These are phyloP conservation scores for Evernia prunastri DNA, from an alignment of 495 filamentous ascomycete genomes.

Conservation along the genomic window DNA sequence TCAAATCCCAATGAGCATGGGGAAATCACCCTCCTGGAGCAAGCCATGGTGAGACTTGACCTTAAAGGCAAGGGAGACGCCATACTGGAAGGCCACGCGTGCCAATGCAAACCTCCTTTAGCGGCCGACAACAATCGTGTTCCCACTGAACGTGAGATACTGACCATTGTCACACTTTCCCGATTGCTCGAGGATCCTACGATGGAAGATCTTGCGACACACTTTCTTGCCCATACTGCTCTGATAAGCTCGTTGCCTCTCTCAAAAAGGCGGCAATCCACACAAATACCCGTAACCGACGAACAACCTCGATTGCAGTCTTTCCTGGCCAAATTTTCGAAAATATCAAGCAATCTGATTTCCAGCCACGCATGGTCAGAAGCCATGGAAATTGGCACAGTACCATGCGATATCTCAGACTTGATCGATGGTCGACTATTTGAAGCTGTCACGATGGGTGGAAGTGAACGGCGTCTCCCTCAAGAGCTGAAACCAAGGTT, in stretches of 20 bases:
- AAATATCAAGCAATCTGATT: background rate
- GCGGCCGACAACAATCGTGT: background rate
- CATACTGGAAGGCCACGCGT: background rate
- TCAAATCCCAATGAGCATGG: background rate
- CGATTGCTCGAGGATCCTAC: constrained; percentile 4
- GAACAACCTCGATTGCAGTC: background rate
- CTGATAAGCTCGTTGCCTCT: constrained; percentile 14
- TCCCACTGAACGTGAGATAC: constrained; percentile 10
- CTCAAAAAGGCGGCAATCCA: constrained; percentile 6
- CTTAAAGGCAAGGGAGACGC: background rate
- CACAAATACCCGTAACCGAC: background rate
- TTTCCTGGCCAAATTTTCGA: constrained; percentile 18
- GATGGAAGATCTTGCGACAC: background rate
- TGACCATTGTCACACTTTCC: constrained; percentile 14
- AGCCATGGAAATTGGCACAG: constrained; percentile 12
- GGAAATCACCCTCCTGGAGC: background rate
- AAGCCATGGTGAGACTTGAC: background rate
- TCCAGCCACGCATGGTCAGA: constrained; percentile 19
- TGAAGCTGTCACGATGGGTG: constrained; percentile 21
- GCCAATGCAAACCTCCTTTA: constrained; percentile 8
- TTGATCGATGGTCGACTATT: constrained; percentile 61
- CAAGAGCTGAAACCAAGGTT: background rate
- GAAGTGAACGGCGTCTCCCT: background rate
- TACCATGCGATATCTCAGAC: constrained; percentile 50
- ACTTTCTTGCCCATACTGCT: constrained; percentile 15